Percentiles rank a stretch among this genome's conserved stretches.
Conservation (phyloP, 306 rosid genomes). For the Canavalia gladiata region DNA sequence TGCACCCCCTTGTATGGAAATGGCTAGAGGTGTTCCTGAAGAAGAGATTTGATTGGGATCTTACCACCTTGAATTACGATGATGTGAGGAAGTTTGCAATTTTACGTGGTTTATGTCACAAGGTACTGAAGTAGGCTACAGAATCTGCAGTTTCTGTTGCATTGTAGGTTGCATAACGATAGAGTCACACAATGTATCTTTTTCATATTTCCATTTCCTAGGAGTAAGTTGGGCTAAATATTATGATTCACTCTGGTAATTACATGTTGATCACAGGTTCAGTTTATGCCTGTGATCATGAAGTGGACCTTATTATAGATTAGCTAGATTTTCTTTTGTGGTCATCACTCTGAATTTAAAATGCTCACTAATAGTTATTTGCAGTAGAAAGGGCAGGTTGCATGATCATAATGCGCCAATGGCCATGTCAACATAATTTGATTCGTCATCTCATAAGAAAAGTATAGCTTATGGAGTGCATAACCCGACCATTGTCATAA, state of each 20-base stretch:
- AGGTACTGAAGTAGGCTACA: slow-evolving; percentile 59
- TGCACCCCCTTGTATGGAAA: slow-evolving; percentile 78
- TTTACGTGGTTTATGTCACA: slow-evolving; percentile 86
- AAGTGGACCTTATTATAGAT: background rate
- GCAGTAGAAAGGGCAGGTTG: background rate
- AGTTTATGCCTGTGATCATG: background rate
- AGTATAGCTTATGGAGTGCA: background rate
- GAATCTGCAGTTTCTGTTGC: slow-evolving; percentile 11
- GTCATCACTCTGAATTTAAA: slow-evolving; percentile 21
- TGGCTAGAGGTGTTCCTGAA: slow-evolving; percentile 79
- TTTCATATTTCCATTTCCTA: slow-evolving; percentile 9
- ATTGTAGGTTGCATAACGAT: slow-evolving; percentile 19
- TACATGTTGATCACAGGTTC: background rate
- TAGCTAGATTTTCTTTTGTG: background rate
- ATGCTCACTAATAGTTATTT: background rate
- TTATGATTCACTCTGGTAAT: slow-evolving; percentile 4
- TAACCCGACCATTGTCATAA: slow-evolving; percentile 9
- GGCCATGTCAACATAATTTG: background rate
- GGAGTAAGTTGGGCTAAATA: background rate
- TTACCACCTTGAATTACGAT: slow-evolving; percentile 64
- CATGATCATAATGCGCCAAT: background rate
- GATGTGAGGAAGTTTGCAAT: slow-evolving; percentile 81
- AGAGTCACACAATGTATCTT: slow-evolving; percentile 11
- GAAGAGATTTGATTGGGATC: slow-evolving; percentile 82
- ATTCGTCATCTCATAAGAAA: background rate